These are phyloP conservation scores for Ruellia speciosa DNA, from an alignment of 305 asterid species.

Conservation along the genomic window DNA sequence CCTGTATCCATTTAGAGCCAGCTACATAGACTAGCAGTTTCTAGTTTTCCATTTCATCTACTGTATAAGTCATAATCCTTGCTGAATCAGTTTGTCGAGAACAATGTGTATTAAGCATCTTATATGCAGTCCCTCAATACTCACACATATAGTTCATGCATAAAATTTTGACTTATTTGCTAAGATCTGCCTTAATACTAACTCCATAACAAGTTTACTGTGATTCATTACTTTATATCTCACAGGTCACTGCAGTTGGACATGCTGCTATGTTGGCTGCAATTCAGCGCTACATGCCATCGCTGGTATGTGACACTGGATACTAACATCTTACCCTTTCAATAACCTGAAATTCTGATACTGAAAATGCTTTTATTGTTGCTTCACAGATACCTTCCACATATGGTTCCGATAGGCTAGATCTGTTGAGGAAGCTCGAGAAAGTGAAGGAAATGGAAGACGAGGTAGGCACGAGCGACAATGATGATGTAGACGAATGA, in stretches of 20 bases:
- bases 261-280: slow-evolving; percentile 77
- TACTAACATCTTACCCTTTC: slow-evolving; percentile 16
- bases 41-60: background rate
- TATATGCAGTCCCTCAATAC: background rate
- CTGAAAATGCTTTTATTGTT: slow-evolving; percentile 1
- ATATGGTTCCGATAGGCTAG: slow-evolving; percentile 44
- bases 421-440: slow-evolving; percentile 69
- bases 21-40: background rate
- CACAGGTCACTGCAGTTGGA: slow-evolving; percentile 54
- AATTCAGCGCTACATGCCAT: slow-evolving; percentile 80
- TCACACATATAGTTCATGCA: too few relatives aligned
- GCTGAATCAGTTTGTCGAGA: background rate
- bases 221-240: slow-evolving; percentile 18
- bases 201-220: slow-evolving; percentile 21
- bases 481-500: background rate
- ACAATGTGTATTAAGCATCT: background rate
- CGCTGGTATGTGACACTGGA: slow-evolving; percentile 48
- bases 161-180: too few relatives aligned
- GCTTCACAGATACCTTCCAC: slow-evolving; percentile 45
- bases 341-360: slow-evolving; percentile 11
- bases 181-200: slow-evolving; percentile 6
- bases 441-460: slow-evolving; percentile 84
- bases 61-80: background rate
- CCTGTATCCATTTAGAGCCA: too few relatives aligned
- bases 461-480: slow-evolving; percentile 42